These are phyloP conservation scores for Isatis tinctoria DNA, from an alignment of 345 rosid species.

Conservation along the genomic window DNA sequence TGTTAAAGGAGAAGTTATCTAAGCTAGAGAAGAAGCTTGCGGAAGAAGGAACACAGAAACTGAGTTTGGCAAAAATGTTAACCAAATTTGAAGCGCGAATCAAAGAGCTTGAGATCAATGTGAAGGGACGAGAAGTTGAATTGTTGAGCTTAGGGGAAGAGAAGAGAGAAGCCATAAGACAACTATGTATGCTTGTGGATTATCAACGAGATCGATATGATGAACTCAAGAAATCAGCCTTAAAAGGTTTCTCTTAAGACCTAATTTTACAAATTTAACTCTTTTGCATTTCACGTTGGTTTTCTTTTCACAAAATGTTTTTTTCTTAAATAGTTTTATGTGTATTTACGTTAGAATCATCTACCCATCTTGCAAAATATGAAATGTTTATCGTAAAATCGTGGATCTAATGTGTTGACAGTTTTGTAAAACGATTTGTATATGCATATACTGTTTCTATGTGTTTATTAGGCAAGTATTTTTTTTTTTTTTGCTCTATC, in stretches of 20 bases:
- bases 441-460: not conserved
- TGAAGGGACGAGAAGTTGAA: constrained; percentile 43
- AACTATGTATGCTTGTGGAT: constrained; percentile 76
- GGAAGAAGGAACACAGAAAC: constrained; percentile 41
- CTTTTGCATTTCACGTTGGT: not conserved
- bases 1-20: constrained; percentile 39
- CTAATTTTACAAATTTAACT: not conserved
- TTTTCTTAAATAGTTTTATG: not conserved
- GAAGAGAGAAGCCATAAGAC: constrained; percentile 95
- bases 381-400: not conserved
- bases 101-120: constrained; percentile 41
- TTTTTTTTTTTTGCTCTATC: too few relatives aligned
- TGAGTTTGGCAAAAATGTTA: constrained; percentile 27
- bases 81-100: constrained; percentile 36
- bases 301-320: not conserved
- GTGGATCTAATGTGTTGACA: not conserved
- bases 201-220: constrained; percentile 66
- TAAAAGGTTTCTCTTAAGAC: constrained; percentile 16
- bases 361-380: not conserved
- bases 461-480: too few relatives aligned
- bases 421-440: not conserved
- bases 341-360: not conserved
- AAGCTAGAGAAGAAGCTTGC: constrained; percentile 40
- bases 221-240: constrained; percentile 48
- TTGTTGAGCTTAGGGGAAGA: constrained; percentile 56